These are phyloP conservation scores for Auricularia auricula-judae DNA, from an alignment of 768 basidiomycete genomes.

Conservation along the genomic window DNA sequence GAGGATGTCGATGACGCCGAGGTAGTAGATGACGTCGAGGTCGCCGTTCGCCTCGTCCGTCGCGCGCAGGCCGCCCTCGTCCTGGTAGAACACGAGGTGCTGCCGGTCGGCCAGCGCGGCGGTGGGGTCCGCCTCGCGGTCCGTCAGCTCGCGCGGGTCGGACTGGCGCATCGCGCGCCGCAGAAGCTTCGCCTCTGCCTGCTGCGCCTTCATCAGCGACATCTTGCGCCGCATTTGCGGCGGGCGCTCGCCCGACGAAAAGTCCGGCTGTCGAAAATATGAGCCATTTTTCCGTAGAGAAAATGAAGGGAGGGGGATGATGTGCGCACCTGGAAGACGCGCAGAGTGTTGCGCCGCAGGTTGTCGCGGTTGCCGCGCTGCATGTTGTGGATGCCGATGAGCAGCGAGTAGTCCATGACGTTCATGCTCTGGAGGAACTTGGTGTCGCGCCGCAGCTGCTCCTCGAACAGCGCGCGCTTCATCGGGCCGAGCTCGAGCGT, in stretches of 20 bases:
- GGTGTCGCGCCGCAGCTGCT: constrained; percentile 81
- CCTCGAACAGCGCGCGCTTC: constrained; percentile 81
- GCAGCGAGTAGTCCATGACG: constrained; percentile 95
- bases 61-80: constrained; percentile 86
- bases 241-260: not conserved
- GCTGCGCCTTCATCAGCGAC: constrained; percentile 43
- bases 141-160: constrained; percentile 57
- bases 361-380: constrained; percentile 86
- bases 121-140: constrained; percentile 40
- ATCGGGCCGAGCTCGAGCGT: constrained; percentile 89
- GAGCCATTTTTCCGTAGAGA: too few relatives aligned
- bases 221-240: constrained; percentile 51
- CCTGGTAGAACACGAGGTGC: constrained; percentile 89
- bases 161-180: constrained; percentile 77
- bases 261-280: constrained; percentile 19
- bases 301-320: too few relatives aligned
- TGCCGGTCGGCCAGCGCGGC: constrained; percentile 34
- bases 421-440: constrained; percentile 71
- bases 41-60: constrained; percentile 75
- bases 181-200: constrained; percentile 73
- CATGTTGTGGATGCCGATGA: constrained; percentile 92
- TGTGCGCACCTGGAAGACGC: constrained; percentile 72
- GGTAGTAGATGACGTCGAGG: constrained; percentile 77
- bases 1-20: constrained; percentile 93
- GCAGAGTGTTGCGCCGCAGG: constrained; percentile 78